Percentiles rank a stretch among this genome's conserved stretches.
Conservation (phyloP, 331 rosid genomes). For the Rosa hybrid region DNA sequence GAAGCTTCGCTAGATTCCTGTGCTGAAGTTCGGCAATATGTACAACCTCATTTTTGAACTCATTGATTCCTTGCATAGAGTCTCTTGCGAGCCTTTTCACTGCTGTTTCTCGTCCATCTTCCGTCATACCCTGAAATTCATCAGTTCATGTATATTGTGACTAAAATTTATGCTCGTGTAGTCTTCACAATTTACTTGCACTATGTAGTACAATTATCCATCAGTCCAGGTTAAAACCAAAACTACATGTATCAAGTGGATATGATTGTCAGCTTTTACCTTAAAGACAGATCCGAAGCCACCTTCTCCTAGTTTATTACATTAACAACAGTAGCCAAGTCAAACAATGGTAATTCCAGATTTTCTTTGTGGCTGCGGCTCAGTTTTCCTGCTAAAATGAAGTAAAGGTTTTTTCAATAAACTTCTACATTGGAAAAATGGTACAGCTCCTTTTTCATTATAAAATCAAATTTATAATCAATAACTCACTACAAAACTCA, state of each 20-base stretch:
- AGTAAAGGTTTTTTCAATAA: background rate
- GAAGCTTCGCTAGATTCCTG: conserved; percentile 17
- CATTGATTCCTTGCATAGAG: background rate
- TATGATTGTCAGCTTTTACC: conserved; percentile 12
- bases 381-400: background rate
- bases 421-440: too few species aligned
- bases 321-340: conserved; percentile 19
- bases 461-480: too few species aligned
- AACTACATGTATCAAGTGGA: background rate
- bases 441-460: too few species aligned
- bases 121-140: conserved; percentile 28
- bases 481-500: too few species aligned
- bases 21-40: conserved; percentile 27
- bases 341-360: conserved; percentile 30
- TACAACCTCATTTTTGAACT: too few species aligned
- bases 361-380: conserved; percentile 7
- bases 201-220: background rate
- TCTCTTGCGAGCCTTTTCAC: background rate
- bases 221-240: background rate
- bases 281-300: conserved; percentile 43
- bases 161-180: background rate
- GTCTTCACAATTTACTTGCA: background rate
- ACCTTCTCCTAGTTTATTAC: conserved; percentile 35
- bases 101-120: conserved; percentile 20
- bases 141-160: too few species aligned